Base-by-base conservation (phyloP, 495 filamentous ascomycete genomes). In the Lindgomyces ingoldianus region DNA sequence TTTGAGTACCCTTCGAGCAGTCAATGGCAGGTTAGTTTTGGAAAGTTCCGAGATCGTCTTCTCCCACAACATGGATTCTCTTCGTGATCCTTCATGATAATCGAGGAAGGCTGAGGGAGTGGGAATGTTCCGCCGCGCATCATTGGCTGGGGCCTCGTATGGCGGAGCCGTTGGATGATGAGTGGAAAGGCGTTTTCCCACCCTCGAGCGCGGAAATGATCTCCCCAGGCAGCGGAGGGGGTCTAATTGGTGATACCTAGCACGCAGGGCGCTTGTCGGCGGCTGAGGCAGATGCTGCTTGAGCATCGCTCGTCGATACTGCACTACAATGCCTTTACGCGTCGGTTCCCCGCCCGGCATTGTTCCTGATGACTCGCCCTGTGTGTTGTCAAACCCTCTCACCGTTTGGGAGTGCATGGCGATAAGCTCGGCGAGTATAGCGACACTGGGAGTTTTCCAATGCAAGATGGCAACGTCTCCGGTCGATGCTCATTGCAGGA, bases 401-500 rank as follows among this genome's bases (percentile, higher is more conserved):
- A 50, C 29, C 53, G 45, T 50, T 39, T 45, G 33, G 57, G 30
- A 18, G 57, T 19, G 21, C 19, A 19, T 24, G 44, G 18, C 46
- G 57, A 55, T 54, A 45, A 55, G 59, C 59, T 45, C 42, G n/a
- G n/a, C n/a, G 44, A 3, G 33, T 19, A 33, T 8, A 19, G 30
- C 29, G 14, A 26, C 50, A 18, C 33, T 27, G 41, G 22, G n/a
- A n/a, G n/a, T n/a, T 1, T 42, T 36, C 55, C 48, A 64, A 61
- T 57, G 50, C 51, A 33, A 52, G 62, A 62, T 49, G 51, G 9
- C 51, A 65, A 65, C 61, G 62, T 65, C 51, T 50, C 19, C 24
- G 26, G 6, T 44, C 25, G 57, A 41, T 12, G 18, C 54, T 65
- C 30, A 22, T 50, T 48, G 57, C 8, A 54, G 67, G 19, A 48